Base-by-base conservation (phyloP, 148 eudicot genomes). In the Amaranthus hypochondriacus region DNA sequence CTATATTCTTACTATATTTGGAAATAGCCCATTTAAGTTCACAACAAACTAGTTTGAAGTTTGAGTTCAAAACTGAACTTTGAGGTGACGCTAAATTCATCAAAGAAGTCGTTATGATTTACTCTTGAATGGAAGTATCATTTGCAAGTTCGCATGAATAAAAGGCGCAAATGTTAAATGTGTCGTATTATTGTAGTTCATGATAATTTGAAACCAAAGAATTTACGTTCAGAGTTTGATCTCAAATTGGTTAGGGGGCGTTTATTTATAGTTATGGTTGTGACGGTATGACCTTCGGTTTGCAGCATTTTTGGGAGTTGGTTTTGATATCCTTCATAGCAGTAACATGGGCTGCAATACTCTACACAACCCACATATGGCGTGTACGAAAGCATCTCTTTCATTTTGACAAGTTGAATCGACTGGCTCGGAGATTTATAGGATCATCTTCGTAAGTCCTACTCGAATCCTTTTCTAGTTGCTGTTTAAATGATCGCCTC, bases 291-390 rank as follows among this genome's bases (percentile, higher is more conserved):
- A n/a, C 49, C 5, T 46, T 64, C 39, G 44, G 18, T n/a, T 73
- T 50, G 52, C 84, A 91, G 98, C 96, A 89, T 73, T 93, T 93
- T 81, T 93, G 96, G 96, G 72, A 76, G 87, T 73, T 93, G 85
- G 87, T 80, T 74, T 4, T 86, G 75, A 15, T 89, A 49, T 93
- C 98, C 0, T 93, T 87, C 66, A 51, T 65, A 72, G 11, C 87
- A 72, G 94, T 84, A 77, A 89, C 90, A 3, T 51, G 83, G 53
- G 90, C 94, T n/a, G 88, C 86, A 13, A 60, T 80, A 53, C 79
- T 93, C 48, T 93, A 93, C 83, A 90, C 91, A 21, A 13, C 85
- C 46, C 92, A 93, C 66, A 60, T 89, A 62, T 93, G 91, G 78
- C 87, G 76, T 9, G 87, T 89, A 0, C 69, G 92, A 62, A 93